Evolutionary conservation across 1,284 basidiomycete species (phyloP), one percentile per base, ranked within the genome.

Genomic region (Leucoagaricus sp.): DNA sequence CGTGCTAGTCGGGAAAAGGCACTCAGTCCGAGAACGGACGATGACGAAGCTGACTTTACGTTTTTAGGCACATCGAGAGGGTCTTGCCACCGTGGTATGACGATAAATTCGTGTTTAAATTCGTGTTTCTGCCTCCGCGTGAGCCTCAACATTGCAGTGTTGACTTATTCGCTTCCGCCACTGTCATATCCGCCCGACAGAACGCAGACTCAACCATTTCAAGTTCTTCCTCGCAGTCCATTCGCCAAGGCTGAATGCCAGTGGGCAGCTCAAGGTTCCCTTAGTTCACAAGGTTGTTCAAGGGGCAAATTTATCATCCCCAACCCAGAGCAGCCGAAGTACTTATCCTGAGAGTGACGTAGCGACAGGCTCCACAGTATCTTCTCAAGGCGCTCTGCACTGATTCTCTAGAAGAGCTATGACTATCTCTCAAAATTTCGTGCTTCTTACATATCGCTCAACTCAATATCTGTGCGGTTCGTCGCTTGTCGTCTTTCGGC

Each of bases 1-100:
- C 9, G 50, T 52, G 38, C 28, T 52, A 52, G 50, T 33, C 50
- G 50, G 50, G 50, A 44, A 40, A 49, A 33, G 28, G 19, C 4
- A 25, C 12, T 34, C 15, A 53, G 31, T 38, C 49, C 42, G 51
- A 53, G 31, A 45, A 26, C 25, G 51, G 51, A 46, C 51, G 12
- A 42, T 36, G 41, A 45, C 51, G 42, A 31, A 45, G 19, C n/a
- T 13, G 3, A 21, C 17, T 8, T 34, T 33, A 44, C 42, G 42
- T 33, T 34, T 19, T 19, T 6, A 21, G 26, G 42, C 51, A 53
- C 29, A 23, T n/a, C 29, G 8, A n/a, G 44, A 46, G 42, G 51
- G 33, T 38, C 42, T 26, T 36, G 13, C 21, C 15, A 25, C 29
- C 36, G 51, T 28, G 41, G 23, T 26, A 34, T 45, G 33, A 29